phyloP scores from a whole-genome alignment of 2,329 filamentous ascomycete genomes.

The Neopestalotiopsis sp. region DNA sequence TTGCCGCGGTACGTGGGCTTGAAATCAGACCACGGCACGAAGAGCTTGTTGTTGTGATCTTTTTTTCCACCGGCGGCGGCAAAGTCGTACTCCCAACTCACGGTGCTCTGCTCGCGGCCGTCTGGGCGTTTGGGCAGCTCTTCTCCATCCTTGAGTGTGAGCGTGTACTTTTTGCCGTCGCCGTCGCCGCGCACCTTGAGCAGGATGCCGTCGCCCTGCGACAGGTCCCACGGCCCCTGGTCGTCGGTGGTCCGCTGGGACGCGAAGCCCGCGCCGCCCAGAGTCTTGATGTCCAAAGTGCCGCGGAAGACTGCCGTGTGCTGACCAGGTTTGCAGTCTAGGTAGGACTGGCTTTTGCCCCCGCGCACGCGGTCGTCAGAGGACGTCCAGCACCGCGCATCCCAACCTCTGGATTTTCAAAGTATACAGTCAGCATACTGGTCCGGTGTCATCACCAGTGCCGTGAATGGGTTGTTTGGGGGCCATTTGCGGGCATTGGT shows the following conservation, averaged over 20 bases:
- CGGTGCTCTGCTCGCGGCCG: constrained; percentile 72
- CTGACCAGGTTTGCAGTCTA: constrained; percentile 39
- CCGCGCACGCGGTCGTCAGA: constrained; percentile 81
- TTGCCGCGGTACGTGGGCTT: constrained; percentile 77
- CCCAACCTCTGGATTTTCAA: constrained; percentile 58
- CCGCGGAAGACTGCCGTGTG: constrained; percentile 61
- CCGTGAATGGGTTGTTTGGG: not conserved
- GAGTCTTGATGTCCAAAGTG: constrained; percentile 72
- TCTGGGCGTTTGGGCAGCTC: constrained; percentile 62
- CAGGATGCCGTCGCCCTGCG: constrained; percentile 64
- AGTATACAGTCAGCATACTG: not conserved
- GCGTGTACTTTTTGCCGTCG: constrained; percentile 71
- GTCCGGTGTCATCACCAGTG: not conserved
- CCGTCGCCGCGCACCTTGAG: constrained; percentile 55
- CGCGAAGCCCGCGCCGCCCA: constrained; percentile 84
- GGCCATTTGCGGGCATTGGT: not conserved
- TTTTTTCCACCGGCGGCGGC: constrained; percentile 12
- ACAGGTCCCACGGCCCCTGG: constrained; percentile 65
- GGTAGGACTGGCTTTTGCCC: constrained; percentile 65
- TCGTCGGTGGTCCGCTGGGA: constrained; percentile 73
- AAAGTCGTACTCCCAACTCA: constrained; percentile 80
- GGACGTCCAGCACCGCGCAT: constrained; percentile 65
- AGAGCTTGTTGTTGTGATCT: constrained; percentile 45
- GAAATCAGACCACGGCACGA: constrained; percentile 69
- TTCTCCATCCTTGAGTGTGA: constrained; percentile 75